Base-by-base conservation (phyloP, 176 grass and related monocot species). In the Calamus simplicifolius region DNA sequence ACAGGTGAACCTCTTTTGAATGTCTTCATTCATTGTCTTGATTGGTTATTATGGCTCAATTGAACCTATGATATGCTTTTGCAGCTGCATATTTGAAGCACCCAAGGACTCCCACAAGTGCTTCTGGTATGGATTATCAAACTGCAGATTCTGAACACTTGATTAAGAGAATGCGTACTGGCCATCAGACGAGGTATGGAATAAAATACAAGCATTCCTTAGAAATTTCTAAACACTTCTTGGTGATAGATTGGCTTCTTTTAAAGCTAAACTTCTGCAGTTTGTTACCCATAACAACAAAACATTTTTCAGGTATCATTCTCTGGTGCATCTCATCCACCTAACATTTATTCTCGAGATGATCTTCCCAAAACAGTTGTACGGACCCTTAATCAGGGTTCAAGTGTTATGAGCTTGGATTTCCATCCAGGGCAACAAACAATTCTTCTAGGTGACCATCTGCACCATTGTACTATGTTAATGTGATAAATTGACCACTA, bases 61-160 rank as follows among this genome's bases (percentile, higher is more conserved):
- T 43, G 0, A 43, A 10, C 35, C 8, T 43, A 13, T 43, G 35
- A 10, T 43, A 43, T 43, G 54, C 54, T 25, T 70, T 71, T 65
- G 23, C 76, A 98, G 94, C 94, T 76, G 79, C 88, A 26, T 98
- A 93, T 88, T 69, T 98, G 60, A 98, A 93, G 67, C 94, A 98
- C 66, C 81, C 88, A 65, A 89, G 94, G 68, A 85, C 83, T 29
- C 93, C 88, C 23, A 78, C 79, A 57, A 88, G 88, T 54, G 81
- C 84, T 62, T 75, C 94, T 57, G 94, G 73, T 48, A 85, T 93
- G 70, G 94, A 93, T 80, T 98, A 98, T 61, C 94, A 98, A 51
- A 93, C 75, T 73, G 94, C 85, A 70, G 94, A 98, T 81, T 98
- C 94, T 54, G 94, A 98, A 80, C 85, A 89, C 78, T 79, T 98